Evolutionary conservation across 306 rosid genomes (phyloP).

Genomic region (Prunus campanulata): DNA sequence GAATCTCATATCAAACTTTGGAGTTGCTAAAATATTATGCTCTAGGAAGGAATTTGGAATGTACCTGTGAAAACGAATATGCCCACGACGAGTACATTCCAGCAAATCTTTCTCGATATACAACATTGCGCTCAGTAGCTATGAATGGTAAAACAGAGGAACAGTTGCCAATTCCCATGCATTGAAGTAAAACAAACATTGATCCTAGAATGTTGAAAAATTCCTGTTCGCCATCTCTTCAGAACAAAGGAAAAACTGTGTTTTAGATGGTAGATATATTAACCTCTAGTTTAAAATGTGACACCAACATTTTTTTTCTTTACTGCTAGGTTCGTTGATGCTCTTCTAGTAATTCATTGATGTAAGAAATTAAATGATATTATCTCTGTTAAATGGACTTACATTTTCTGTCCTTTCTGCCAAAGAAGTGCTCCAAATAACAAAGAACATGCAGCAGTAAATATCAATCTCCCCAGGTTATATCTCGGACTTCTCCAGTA

Average conservation of each 20-base stretch:
- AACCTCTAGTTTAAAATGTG: not conserved
- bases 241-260: not conserved
- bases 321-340: too few relatives aligned
- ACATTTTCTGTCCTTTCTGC: constrained; percentile 32
- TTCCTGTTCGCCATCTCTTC: constrained; percentile 19
- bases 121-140: constrained; percentile 25
- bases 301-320: not conserved
- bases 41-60: not conserved
- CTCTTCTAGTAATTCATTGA: too few relatives aligned
- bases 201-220: constrained; percentile 25
- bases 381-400: constrained; percentile 4
- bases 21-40: not conserved
- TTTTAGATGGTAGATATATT: not conserved
- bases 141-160: constrained; percentile 14
- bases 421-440: constrained; percentile 33
- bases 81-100: constrained; percentile 37
- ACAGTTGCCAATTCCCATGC: constrained; percentile 26
- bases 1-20: not conserved
- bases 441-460: constrained; percentile 9
- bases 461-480: constrained; percentile 22
- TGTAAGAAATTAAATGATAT: not conserved
- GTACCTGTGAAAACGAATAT: constrained; percentile 28
- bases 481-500: constrained; percentile 37
- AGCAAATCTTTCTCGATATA: constrained; percentile 34
- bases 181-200: constrained; percentile 13